Base-by-base conservation (phyloP, 192 early-diverging fungal genomes). In the Borealophlyctis nickersoniae region DNA sequence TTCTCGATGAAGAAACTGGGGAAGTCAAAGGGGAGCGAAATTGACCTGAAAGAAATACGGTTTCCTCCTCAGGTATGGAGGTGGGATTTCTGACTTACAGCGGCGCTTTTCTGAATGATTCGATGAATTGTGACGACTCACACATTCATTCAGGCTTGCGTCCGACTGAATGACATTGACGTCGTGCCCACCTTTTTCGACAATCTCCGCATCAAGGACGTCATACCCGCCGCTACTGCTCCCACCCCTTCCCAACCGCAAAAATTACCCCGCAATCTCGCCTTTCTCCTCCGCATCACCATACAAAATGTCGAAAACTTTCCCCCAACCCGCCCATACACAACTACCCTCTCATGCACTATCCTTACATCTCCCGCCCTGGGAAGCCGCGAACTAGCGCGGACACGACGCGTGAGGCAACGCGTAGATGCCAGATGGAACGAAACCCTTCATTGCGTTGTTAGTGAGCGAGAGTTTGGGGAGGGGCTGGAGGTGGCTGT, bases 101-200 rank as follows among this genome's bases (percentile, higher is more conserved):
- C n/a, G n/a, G n/a, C n/a, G n/a, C n/a, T n/a, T n/a, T n/a, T n/a
- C n/a, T n/a, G 19, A 19, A 45, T 19, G 7, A 58, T 29, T 2
- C n/a, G 57, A 16, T 58, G 2, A 35, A n/a, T n/a, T n/a, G n/a
- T n/a, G 22, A 36, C 9, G 29, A 34, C 0, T 29, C 29, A 27
- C n/a, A n/a, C 32, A 58, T 58, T 45, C 9, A 45, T 45, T 28
- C 45, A 72, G 52, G 64, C 65, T 0, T 79, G 77, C 62, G 71
- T 79, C 35, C 60, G 57, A 50, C 50, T 79, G 16, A 49, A 69
- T 5, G 75, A 79, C 59, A 72, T 79, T 28, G 60, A 57, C 3
- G 67, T 39, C 4, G 14, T 79, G 11, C 22, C 71, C 0, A 33
- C 26, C 4, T 45, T 49, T 32, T 75, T 73, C 56, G 62, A 52